These are phyloP conservation scores for Xylariaceae sp. DNA, from an alignment of 2,329 filamentous ascomycete genomes.

Conservation along the genomic window DNA sequence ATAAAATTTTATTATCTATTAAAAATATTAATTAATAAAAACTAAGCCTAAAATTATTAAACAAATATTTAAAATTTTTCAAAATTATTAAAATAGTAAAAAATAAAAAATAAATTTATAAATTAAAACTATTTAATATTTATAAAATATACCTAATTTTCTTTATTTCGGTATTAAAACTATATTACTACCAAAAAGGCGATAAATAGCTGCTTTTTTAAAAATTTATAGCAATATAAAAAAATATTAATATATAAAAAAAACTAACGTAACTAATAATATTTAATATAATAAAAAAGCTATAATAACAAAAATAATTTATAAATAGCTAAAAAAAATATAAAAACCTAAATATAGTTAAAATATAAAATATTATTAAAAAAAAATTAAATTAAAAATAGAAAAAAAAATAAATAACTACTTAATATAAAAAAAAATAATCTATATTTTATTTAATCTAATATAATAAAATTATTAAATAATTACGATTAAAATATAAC, in stretches of 20 bases:
- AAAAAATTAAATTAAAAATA: background rate
- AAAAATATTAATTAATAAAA: background rate
- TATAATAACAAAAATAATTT: background rate
- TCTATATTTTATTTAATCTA: too few species aligned
- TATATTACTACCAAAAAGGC: background rate
- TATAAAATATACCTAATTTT: background rate
- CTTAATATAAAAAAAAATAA: background rate
- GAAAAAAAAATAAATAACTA: background rate
- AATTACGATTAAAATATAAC: background rate
- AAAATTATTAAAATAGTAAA: background rate
- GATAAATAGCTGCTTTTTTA: background rate
- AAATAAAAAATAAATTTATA: background rate
- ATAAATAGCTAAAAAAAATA: background rate
- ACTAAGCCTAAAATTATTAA: background rate
- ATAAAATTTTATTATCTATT: background rate
- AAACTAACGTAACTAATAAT: background rate
- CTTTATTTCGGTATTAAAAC: background rate
- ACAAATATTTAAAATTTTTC: background rate
- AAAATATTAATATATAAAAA: background rate
- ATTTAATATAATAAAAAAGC: background rate
- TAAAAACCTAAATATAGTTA: background rate
- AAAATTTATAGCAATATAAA: background rate
- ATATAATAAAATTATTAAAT: background rate
- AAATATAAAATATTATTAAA: background rate
- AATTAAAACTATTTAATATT: background rate